These are phyloP conservation scores for Amanita rimosa DNA, from an alignment of 768 basidiomycete species.

Conservation along the genomic window DNA sequence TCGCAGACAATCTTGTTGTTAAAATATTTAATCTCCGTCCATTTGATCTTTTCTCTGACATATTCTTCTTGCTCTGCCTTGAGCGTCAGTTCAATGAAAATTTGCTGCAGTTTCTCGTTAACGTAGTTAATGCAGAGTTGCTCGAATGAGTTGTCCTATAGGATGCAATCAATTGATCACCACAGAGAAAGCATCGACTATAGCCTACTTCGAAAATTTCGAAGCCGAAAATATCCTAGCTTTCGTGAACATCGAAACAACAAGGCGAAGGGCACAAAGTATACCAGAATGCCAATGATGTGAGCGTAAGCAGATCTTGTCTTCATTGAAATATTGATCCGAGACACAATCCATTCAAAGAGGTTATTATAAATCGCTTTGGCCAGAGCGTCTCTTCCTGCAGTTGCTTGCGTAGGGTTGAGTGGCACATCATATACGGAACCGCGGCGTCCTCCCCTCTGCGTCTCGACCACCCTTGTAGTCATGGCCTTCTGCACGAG, in stretches of 20 bases:
- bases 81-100: constrained; percentile 96
- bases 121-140: constrained; percentile 99
- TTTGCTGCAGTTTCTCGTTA: constrained; percentile 99
- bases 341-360: constrained; percentile 98
- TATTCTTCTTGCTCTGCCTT: constrained; percentile 99
- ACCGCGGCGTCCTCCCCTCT: constrained; percentile 83
- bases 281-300: constrained; percentile 84
- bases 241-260: neutral
- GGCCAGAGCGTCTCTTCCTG: constrained; percentile 85
- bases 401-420: constrained; percentile 82
- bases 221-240: constrained; percentile 94
- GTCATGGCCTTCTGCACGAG: constrained; percentile 84
- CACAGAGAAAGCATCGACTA: neutral
- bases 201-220: constrained; percentile 84
- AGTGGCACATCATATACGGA: constrained; percentile 96
- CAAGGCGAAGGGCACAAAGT: constrained; percentile 12
- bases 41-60: constrained; percentile 95
- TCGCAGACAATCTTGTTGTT: constrained; percentile 98
- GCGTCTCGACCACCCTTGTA: constrained; percentile 81
- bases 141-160: constrained; percentile 93
- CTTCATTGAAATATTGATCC: constrained; percentile 95
- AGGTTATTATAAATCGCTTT: constrained; percentile 98
- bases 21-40: constrained; percentile 99
- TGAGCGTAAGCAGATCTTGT: constrained; percentile 61
- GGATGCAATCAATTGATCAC: constrained; percentile 1